Conservation (phyloP, 352 stramenopile genomes). For the Phytophthora sojae region DNA sequence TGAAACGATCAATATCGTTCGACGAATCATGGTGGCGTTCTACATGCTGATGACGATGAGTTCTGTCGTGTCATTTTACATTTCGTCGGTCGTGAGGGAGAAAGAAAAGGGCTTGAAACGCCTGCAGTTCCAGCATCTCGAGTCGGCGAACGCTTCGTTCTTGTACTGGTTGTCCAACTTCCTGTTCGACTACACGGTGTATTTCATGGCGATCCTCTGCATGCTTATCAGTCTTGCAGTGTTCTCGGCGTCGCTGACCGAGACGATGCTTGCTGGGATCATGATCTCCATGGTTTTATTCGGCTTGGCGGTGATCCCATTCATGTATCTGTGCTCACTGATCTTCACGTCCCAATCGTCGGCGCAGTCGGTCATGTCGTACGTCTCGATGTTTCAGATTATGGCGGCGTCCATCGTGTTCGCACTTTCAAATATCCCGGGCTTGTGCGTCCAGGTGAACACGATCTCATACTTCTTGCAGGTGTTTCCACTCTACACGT, state of each 20-base stretch:
- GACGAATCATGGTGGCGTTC: conserved; percentile 94
- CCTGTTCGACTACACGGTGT: conserved; percentile 68
- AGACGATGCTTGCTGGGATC: conserved; percentile 50
- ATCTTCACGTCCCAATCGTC: conserved; percentile 80
- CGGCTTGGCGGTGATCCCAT: conserved; percentile 65
- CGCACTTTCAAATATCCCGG: conserved; percentile 55
- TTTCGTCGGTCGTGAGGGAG: conserved; percentile 71
- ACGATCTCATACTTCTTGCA: conserved; percentile 57
- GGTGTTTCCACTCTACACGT: conserved; percentile 68
- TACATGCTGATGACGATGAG: conserved; percentile 78
- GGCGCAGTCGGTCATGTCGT: conserved; percentile 83
- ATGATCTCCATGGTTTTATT: conserved; percentile 47
- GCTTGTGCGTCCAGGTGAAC: conserved; percentile 55
- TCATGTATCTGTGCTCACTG: conserved; percentile 73
- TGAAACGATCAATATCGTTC: conserved; percentile 43
- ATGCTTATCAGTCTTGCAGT: conserved; percentile 49
- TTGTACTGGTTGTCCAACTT: conserved; percentile 80
- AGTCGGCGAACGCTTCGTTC: conserved; percentile 48
- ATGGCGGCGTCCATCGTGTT: conserved; percentile 59
- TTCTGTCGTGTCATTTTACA: conserved; percentile 73
- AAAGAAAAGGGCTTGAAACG: conserved; percentile 76
- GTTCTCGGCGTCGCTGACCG: conserved; percentile 45
- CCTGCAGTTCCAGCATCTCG: conserved; percentile 76
- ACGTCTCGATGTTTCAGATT: conserved; percentile 75
- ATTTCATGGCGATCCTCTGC: conserved; percentile 36